Evolutionary conservation across 1,139 yeast species (phyloP).

Genomic region (Groenewaldozyma auringiensis): DNA sequence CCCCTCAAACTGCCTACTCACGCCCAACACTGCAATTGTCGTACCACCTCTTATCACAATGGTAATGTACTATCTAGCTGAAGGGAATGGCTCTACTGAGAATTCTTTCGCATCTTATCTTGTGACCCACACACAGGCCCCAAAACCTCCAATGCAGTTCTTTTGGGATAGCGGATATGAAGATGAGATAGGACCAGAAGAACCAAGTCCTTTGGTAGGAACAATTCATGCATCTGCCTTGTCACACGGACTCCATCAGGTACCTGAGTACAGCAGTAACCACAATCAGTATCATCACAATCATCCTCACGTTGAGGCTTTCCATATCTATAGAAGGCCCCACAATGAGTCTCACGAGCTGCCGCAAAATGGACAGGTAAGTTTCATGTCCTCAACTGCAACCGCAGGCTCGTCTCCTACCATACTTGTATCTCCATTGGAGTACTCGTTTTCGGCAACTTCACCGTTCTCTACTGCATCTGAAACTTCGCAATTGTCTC

Average conservation of each 20-base stretch:
- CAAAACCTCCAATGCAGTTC: neutral
- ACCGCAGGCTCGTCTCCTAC: neutral
- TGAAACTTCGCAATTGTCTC: neutral
- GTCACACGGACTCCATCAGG: too few relatives aligned
- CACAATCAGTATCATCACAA: neutral
- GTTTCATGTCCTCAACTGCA: neutral
- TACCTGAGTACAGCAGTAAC: neutral
- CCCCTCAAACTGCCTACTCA: too few relatives aligned
- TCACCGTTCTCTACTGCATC: neutral
- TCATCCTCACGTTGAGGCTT: constrained; percentile 1
- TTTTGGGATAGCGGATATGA: neutral
- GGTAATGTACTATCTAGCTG: neutral
- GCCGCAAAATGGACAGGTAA: neutral
- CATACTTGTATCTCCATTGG: neutral
- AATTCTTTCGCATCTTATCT: neutral
- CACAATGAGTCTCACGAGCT: neutral
- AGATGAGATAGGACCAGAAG: neutral
- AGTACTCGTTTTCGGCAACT: neutral
- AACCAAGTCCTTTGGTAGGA: too few relatives aligned
- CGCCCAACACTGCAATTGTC: too few relatives aligned
- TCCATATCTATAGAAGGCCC: neutral
- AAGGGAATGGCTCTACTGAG: neutral
- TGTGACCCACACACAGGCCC: neutral
- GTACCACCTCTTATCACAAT: neutral
- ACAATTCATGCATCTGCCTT: too few relatives aligned